Evolutionary conservation across 768 basidiomycete genomes (phyloP).

Genomic region (Agaricus bisporus): DNA sequence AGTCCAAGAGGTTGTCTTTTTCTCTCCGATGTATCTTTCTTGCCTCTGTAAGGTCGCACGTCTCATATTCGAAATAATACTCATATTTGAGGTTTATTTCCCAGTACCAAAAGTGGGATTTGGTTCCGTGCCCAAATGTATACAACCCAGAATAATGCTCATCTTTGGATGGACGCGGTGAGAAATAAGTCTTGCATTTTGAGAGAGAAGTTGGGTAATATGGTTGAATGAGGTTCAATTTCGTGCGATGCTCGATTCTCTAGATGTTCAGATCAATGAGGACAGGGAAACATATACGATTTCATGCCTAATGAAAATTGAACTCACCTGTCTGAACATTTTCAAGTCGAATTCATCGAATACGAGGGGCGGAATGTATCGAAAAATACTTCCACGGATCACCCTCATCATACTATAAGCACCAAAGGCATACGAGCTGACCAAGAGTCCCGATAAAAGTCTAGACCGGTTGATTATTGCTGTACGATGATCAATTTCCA

Average conservation of each 20-base stretch:
- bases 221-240: background rate
- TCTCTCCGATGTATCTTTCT: background rate
- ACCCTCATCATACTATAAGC: background rate
- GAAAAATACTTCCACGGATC: background rate
- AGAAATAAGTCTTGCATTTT: background rate
- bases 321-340: background rate
- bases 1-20: too few relatives aligned
- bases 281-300: too few relatives aligned
- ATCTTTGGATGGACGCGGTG: too few relatives aligned
- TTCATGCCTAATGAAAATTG: background rate
- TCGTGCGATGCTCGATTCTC: background rate
- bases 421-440: background rate
- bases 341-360: background rate
- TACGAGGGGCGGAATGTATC: background rate
- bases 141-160: background rate
- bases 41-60: background rate
- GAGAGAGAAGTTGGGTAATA: background rate
- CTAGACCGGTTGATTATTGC: background rate
- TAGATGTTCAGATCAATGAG: background rate
- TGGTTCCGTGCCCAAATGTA: background rate
- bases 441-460: background rate
- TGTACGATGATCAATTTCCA: background rate
- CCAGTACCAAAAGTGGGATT: conserved; percentile 1
- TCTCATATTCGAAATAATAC: background rate
- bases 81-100: background rate